Evolutionary conservation across 148 eudicot genomes (phyloP).

Genomic region (Persicaria maculosa): DNA sequence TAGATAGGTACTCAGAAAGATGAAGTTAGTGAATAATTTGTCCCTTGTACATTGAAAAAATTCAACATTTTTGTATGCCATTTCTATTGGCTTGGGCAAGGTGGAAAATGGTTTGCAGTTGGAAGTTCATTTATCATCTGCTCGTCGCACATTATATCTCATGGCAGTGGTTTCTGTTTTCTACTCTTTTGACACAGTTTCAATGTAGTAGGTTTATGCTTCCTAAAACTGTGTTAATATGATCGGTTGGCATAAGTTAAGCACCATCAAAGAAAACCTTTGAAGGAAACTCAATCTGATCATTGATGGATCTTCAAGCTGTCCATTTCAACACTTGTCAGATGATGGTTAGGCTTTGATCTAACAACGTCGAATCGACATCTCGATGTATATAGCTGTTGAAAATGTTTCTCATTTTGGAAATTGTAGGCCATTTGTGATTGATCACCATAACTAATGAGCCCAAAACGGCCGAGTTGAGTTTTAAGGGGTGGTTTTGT

Average conservation of each 20-base stretch:
- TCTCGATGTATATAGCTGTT: neutral
- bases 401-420: neutral
- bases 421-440: neutral
- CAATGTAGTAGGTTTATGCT: too few species aligned
- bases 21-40: neutral
- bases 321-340: too few species aligned
- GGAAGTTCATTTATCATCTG: neutral
- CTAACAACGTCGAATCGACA: neutral
- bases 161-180: too few species aligned
- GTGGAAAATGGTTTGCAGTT: neutral
- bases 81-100: neutral
- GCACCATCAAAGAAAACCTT: too few species aligned
- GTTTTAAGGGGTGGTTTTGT: too few species aligned
- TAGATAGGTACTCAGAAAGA: neutral
- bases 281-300: too few species aligned
- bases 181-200: too few species aligned
- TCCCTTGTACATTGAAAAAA: neutral
- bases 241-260: too few species aligned
- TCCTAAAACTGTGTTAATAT: too few species aligned
- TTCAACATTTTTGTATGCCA: neutral
- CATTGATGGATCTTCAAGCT: too few species aligned
- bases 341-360: neutral
- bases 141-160: too few species aligned
- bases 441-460: neutral
- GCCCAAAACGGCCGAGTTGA: too few species aligned